These are phyloP conservation scores for Phytophthora sojae DNA, from an alignment of 352 stramenopile genomes.

Conservation along the genomic window DNA sequence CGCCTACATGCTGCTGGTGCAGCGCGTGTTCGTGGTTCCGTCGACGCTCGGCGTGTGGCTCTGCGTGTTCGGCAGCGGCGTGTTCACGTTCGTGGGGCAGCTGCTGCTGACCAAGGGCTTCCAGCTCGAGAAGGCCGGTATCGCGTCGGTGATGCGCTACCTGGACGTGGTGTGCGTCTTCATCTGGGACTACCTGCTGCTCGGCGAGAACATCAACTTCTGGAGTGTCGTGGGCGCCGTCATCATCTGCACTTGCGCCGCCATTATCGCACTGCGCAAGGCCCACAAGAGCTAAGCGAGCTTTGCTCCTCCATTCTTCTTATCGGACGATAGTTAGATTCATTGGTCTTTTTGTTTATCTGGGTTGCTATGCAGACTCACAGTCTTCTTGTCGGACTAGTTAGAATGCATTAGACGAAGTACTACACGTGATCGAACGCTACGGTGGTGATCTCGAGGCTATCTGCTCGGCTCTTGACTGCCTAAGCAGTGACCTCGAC, in stretches of 20 bases:
- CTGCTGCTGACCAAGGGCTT: slow-evolving; percentile 83
- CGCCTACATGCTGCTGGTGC: slow-evolving; percentile 62
- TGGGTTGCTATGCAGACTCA: not conserved
- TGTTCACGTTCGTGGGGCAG: slow-evolving; percentile 76
- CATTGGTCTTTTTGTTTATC: slow-evolving; percentile 10
- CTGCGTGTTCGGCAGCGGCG: slow-evolving; percentile 58
- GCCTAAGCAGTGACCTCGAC: slow-evolving; percentile 50
- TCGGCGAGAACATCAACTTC: slow-evolving; percentile 72
- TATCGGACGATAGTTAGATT: slow-evolving; percentile 21
- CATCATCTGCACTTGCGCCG: slow-evolving; percentile 76
- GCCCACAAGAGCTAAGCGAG: slow-evolving; percentile 32
- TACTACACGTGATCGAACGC: too few species aligned
- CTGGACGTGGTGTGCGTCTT: slow-evolving; percentile 88
- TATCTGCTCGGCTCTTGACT: not conserved
- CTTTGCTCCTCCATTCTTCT: not conserved
- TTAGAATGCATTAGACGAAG: too few species aligned
- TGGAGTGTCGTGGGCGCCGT: slow-evolving; percentile 74
- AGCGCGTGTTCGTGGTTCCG: slow-evolving; percentile 60
- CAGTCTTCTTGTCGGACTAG: too few species aligned
- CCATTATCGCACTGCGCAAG: slow-evolving; percentile 72
- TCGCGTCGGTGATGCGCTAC: slow-evolving; percentile 87
- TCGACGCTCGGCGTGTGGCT: slow-evolving; percentile 50
- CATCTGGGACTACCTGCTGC: slow-evolving; percentile 73
- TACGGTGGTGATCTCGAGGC: slow-evolving; percentile 12
- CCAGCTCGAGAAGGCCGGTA: slow-evolving; percentile 84